Conservation (phyloP, 2,329 filamentous ascomycete species). For the Epichloe uncinata region DNA sequence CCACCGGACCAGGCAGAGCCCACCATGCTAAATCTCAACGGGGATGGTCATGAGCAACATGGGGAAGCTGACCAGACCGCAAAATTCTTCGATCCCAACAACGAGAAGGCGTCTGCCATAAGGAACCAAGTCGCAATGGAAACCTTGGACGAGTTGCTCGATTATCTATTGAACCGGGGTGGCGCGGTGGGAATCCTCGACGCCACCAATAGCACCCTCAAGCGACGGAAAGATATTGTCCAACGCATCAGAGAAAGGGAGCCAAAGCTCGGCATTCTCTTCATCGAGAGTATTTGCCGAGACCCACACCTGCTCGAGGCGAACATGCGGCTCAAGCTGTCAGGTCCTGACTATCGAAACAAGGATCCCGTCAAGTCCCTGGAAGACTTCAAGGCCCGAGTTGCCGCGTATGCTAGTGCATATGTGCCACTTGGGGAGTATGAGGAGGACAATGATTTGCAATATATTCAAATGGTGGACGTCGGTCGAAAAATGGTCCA, state of each 20-base stretch:
- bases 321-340: constrained; percentile 94
- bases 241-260: constrained; percentile 71
- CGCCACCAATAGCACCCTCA: constrained; percentile 90
- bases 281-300: constrained; percentile 87
- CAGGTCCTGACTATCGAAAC: constrained; percentile 87
- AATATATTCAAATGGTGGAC: constrained; percentile 96
- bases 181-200: constrained; percentile 92
- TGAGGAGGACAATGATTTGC: constrained; percentile 81
- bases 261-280: constrained; percentile 79
- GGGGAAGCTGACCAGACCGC: constrained; percentile 72
- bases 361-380: constrained; percentile 80
- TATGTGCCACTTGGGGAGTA: constrained; percentile 85
- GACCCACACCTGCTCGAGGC: constrained; percentile 77
- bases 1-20: constrained; percentile 23
- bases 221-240: constrained; percentile 71
- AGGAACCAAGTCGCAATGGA: constrained; percentile 87
- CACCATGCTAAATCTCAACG: constrained; percentile 23
- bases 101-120: constrained; percentile 66
- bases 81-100: constrained; percentile 85
- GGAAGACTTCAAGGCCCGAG: constrained; percentile 83
- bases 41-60: constrained; percentile 12
- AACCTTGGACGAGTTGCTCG: constrained; percentile 80
- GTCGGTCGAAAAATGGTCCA: constrained; percentile 90
- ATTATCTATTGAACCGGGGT: constrained; percentile 70
- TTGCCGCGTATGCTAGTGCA: constrained; percentile 84